Conservation (phyloP, 106 monocot species). For the Dioscorea alata region DNA sequence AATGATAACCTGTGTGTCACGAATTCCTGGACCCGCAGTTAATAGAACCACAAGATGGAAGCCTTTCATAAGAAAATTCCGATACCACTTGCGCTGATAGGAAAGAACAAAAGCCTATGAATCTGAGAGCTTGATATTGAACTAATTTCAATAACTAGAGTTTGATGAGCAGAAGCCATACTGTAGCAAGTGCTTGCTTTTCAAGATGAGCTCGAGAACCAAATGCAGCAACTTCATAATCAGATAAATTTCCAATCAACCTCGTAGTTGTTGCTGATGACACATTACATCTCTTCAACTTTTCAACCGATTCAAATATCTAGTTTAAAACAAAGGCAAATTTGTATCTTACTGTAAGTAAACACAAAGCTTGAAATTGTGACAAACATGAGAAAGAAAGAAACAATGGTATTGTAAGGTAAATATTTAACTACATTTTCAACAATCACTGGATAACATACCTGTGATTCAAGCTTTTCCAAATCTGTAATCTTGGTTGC, state of each 20-base stretch:
- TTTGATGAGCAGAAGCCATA: slow-evolving; percentile 5
- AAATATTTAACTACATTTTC: background rate
- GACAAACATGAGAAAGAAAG: too few species aligned
- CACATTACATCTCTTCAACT: slow-evolving; percentile 28
- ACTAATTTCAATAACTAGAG: too few species aligned
- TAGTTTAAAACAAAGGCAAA: slow-evolving; percentile 10
- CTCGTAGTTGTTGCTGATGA: background rate
- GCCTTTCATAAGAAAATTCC: slow-evolving; percentile 98
- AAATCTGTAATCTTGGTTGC: slow-evolving; percentile 93
- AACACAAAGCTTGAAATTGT: too few species aligned
- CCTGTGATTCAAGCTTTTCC: slow-evolving; percentile 94
- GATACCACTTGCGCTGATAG: slow-evolving; percentile 91
- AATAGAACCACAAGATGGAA: slow-evolving; percentile 92
- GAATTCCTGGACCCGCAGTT: slow-evolving; percentile 90
- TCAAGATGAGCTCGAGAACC: slow-evolving; percentile 98
- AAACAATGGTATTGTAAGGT: too few species aligned
- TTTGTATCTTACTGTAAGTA: background rate
- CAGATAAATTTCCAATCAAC: slow-evolving; percentile 31
- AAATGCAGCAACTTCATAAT: slow-evolving; percentile 70
- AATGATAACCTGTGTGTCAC: slow-evolving; percentile 81
- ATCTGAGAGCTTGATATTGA: background rate
- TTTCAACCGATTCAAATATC: slow-evolving; percentile 45
- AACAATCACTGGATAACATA: slow-evolving; percentile 5
- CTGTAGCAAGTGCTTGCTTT: slow-evolving; percentile 91
- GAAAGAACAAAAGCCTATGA: slow-evolving; percentile 4